A percentile compares a stretch with the other conserved stretches of the same genome.
Evolutionary conservation across 2,329 filamentous ascomycete genomes (phyloP).

Genomic region (Diaporthe amygdali): DNA sequence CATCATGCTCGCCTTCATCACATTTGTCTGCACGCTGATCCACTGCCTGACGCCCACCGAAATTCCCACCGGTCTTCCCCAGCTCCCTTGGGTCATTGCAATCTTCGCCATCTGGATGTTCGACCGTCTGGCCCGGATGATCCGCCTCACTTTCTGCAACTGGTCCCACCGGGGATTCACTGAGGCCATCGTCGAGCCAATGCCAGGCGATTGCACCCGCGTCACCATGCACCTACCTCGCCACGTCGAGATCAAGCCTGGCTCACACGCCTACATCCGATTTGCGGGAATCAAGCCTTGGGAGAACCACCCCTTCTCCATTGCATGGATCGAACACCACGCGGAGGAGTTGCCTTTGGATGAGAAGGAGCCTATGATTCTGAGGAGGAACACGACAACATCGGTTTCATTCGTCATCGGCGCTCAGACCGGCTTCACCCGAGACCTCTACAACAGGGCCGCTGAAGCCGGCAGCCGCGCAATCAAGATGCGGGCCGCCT

Average conservation of each 20-base stretch:
- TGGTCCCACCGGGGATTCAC: conserved; percentile 64
- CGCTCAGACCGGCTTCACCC: conserved; percentile 86
- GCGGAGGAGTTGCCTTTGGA: conserved; percentile 43
- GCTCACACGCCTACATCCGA: conserved; percentile 77
- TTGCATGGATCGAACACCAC: conserved; percentile 73
- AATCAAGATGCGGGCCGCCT: conserved; percentile 71
- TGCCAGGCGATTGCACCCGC: conserved; percentile 72
- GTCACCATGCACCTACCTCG: conserved; percentile 74
- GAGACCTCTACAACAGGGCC: conserved; percentile 77
- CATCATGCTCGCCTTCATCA: conserved; percentile 73
- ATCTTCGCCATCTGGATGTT: conserved; percentile 78
- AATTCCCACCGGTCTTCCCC: conserved; percentile 69
- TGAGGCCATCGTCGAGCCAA: conserved; percentile 68
- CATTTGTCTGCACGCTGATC: conserved; percentile 75
- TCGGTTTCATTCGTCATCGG: conserved; percentile 83
- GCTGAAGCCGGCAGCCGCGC: conserved; percentile 54
- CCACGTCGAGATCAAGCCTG: conserved; percentile 69
- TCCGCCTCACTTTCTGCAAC: conserved; percentile 70
- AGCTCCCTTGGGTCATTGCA: conserved; percentile 76
- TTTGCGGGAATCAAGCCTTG: conserved; percentile 69
- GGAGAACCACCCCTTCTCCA: conserved; percentile 80
- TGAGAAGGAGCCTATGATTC: conserved; percentile 44
- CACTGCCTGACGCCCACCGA: conserved; percentile 71
- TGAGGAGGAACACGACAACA: conserved; percentile 45
- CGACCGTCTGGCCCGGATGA: conserved; percentile 70